Base-by-base conservation (phyloP, 2,329 filamentous ascomycete species). In the Macroventuria anomochaeta region DNA sequence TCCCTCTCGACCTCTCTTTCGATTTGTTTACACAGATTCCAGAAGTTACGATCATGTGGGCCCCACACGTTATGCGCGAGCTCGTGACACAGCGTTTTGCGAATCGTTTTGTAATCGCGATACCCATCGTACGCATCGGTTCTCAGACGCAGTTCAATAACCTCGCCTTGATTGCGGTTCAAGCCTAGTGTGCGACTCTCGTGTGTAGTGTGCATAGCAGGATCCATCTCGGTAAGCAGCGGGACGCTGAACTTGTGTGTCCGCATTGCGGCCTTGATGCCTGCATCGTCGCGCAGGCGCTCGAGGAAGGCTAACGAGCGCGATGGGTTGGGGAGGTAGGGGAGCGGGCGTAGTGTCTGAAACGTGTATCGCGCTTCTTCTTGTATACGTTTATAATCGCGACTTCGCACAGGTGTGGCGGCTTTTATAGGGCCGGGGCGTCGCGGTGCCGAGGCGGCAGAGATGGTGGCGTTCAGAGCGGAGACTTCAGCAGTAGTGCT, bases 41-140 rank as follows among this genome's bases (percentile, higher is more conserved):
- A 97, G 69, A 99, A 99, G 39, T 89, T 79, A 15, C 85, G 80
- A 74, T 97, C 92, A 73, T 99, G 95, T 0, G 89, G 85, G 0
- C 89, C 82, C 76, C 89, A 88, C 8, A 96, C 90, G 66, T 96
- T 97, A 75, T 99, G 95, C 61, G 93, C 88, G 15, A 99, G 81
- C 78, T 99, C 95, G 77, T 99, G 95, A 70, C 93, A 97, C 11
- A 99, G 80, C 38, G 95, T 97, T 64, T 90, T 90, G 44, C 95
- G 85, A 41, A 99, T 96, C 0, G 89, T 93, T 65, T 88, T 88
- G 77, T 97, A 99, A 71, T 97, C 91, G 31, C 95, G 80, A 69
- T 96, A 97, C 0, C 95, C 95, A 72, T 96, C 92, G 71, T 95
- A 91, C 2, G 90, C 90, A 76, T 99, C 95, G 1, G 95, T 97